A percentile compares a stretch with the other conserved stretches of the same genome.
Conservation (phyloP, 805 yeast species). For the Isabelozyma gotoi region DNA sequence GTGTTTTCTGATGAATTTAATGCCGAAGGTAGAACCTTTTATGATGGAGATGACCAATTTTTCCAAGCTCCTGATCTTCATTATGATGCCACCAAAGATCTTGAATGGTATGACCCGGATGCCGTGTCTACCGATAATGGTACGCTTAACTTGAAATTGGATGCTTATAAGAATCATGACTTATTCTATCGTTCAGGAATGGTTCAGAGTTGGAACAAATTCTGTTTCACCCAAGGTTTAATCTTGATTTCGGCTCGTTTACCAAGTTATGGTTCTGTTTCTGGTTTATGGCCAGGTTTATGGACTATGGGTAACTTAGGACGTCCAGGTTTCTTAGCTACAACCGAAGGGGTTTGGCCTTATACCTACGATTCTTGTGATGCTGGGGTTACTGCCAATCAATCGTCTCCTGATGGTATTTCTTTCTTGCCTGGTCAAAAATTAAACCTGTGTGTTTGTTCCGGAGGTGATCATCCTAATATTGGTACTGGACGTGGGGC, state of each 20-base stretch:
- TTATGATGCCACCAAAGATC: constrained; percentile 84
- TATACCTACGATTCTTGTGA: constrained; percentile 85
- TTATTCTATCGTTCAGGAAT: constrained; percentile 85
- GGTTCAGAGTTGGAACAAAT: constrained; percentile 89
- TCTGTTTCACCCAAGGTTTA: constrained; percentile 84
- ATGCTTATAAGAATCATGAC: constrained; percentile 78
- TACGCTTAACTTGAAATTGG: constrained; percentile 65
- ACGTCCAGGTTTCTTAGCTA: constrained; percentile 84
- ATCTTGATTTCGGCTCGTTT: constrained; percentile 74
- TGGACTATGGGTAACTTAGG: constrained; percentile 95
- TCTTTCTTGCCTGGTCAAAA: constrained; percentile 85
- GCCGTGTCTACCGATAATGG: constrained; percentile 80
- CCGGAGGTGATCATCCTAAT: constrained; percentile 84
- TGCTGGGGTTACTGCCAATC: constrained; percentile 93
- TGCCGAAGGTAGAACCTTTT: constrained; percentile 85
- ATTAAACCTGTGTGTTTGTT: constrained; percentile 75
- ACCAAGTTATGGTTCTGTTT: constrained; percentile 74
- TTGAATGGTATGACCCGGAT: constrained; percentile 96
- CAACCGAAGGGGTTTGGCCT: constrained; percentile 96
- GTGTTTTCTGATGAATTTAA: constrained; percentile 92
- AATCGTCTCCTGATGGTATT: constrained; percentile 86
- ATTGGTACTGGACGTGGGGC: constrained; percentile 90
- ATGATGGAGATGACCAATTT: constrained; percentile 88
- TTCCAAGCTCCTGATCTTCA: constrained; percentile 83
- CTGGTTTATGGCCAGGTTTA: constrained; percentile 95